phyloP scores from a whole-genome alignment of 352 stramenopile species.

The Aphanomyces euteiches region DNA sequence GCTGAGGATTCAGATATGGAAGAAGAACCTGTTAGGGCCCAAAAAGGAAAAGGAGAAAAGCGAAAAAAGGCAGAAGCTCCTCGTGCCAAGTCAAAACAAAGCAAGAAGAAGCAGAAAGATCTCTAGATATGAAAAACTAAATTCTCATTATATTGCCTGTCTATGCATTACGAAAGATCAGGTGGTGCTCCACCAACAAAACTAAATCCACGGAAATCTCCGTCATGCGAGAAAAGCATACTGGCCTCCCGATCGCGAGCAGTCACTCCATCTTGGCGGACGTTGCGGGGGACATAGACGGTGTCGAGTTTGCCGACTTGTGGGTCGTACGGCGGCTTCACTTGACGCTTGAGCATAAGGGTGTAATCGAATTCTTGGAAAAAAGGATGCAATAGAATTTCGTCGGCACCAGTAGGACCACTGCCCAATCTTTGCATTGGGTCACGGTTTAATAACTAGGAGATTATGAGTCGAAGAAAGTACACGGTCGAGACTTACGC shows the following conservation, averaged over 20 bases:
- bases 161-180: slow-evolving; percentile 12
- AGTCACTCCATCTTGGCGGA: slow-evolving; percentile 7
- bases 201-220: slow-evolving; percentile 16
- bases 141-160: too few species aligned
- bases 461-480: slow-evolving; percentile 50
- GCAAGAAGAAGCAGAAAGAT: slow-evolving; percentile 9
- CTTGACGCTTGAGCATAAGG: slow-evolving; percentile 65
- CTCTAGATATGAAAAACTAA: neutral
- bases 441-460: slow-evolving; percentile 79
- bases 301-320: slow-evolving; percentile 15
- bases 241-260: slow-evolving; percentile 5
- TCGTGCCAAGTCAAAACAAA: slow-evolving; percentile 7
- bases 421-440: slow-evolving; percentile 88
- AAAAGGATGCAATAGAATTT: slow-evolving; percentile 91
- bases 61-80: slow-evolving; percentile 13
- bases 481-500: slow-evolving; percentile 43
- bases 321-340: slow-evolving; percentile 81
- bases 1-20: neutral
- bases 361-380: slow-evolving; percentile 88
- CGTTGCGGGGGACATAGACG: slow-evolving; percentile 10
- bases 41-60: slow-evolving; percentile 1
- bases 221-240: slow-evolving; percentile 19
- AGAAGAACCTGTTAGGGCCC: neutral
- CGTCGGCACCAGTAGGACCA: slow-evolving; percentile 64
- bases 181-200: slow-evolving; percentile 3